Conservation (phyloP, 2,329 filamentous ascomycete genomes). For the Fusarium verrucosum region DNA sequence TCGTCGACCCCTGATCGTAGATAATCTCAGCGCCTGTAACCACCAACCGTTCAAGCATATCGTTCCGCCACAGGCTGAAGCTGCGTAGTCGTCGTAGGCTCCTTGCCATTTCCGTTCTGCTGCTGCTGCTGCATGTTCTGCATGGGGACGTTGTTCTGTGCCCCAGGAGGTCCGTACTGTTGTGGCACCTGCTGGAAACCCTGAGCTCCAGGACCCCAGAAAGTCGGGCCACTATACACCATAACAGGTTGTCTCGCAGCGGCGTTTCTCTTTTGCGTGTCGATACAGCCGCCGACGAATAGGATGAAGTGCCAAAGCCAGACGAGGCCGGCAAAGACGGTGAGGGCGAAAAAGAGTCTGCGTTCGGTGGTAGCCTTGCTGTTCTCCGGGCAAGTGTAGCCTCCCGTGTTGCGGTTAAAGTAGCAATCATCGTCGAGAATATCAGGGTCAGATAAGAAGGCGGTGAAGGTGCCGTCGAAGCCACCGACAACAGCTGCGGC, state of each 20-base stretch:
- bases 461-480: conserved; percentile 33
- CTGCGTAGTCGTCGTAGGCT: conserved; percentile 5
- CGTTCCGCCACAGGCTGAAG: not conserved
- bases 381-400: conserved; percentile 12
- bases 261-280: conserved; percentile 48
- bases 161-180: conserved; percentile 23
- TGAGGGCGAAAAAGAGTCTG: conserved; percentile 31
- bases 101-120: conserved; percentile 20
- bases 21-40: not conserved
- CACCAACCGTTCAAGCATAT: not conserved
- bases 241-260: conserved; percentile 38
- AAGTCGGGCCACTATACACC: conserved; percentile 40
- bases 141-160: conserved; percentile 35
- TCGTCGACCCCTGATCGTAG: not conserved
- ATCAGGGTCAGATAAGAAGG: conserved; percentile 21
- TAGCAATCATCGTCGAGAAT: conserved; percentile 19
- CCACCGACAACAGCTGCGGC: conserved; percentile 42
- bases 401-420: conserved; percentile 10
- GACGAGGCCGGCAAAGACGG: conserved; percentile 41
- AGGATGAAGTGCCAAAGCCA: conserved; percentile 50
- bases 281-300: conserved; percentile 54
- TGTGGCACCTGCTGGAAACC: conserved; percentile 47
- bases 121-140: conserved; percentile 22
- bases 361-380: conserved; percentile 1
- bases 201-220: conserved; percentile 45